Percentiles rank a stretch among this genome's conserved stretches.
These are phyloP conservation scores for Darksidea phi DNA, from an alignment of 495 filamentous ascomycete genomes.

Conservation along the genomic window DNA sequence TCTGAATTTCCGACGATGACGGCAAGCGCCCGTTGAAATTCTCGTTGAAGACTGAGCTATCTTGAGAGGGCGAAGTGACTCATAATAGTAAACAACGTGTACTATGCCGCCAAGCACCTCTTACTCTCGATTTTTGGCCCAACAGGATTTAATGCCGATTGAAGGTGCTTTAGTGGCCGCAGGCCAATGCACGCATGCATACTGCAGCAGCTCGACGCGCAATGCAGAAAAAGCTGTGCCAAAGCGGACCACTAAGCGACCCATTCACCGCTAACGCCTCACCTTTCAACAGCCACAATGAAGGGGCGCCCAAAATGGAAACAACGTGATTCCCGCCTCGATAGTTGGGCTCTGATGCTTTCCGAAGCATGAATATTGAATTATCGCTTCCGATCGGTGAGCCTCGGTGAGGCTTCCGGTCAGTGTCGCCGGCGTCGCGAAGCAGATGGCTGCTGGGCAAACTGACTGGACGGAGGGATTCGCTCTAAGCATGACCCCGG, in stretches of 20 bases:
- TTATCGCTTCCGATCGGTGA: conserved; percentile 5
- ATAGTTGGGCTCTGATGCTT: conserved; percentile 30
- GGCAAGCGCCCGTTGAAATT: no score
- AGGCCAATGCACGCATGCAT: no score
- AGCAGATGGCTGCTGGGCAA: conserved; percentile 1
- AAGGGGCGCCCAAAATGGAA: conserved; percentile 3
- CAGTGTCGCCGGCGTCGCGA: conserved; percentile 22
- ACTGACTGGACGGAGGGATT: conserved; percentile 18
- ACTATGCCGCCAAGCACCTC: conserved; percentile 2
- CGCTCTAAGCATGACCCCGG: conserved; percentile 6
- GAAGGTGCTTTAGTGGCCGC: no score
- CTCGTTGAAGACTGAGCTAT: no score
- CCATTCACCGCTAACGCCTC: conserved; percentile 32
- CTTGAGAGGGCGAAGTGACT: conserved; percentile 5
- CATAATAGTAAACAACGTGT: conserved; percentile 23
- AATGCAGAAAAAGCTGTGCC: no score
- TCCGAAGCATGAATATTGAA: conserved; percentile 15
- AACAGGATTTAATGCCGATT: no score
- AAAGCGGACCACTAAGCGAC: conserved; percentile 15
- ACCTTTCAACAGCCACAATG: conserved; percentile 19
- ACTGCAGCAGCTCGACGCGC: no score
- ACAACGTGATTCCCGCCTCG: conserved; percentile 10
- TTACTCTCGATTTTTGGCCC: not conserved
- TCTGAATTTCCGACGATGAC: no score
- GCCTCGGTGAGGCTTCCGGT: conserved; percentile 24